phyloP scores from a whole-genome alignment of 345 rosid genomes.

The Lagerstroemia speciosa region DNA sequence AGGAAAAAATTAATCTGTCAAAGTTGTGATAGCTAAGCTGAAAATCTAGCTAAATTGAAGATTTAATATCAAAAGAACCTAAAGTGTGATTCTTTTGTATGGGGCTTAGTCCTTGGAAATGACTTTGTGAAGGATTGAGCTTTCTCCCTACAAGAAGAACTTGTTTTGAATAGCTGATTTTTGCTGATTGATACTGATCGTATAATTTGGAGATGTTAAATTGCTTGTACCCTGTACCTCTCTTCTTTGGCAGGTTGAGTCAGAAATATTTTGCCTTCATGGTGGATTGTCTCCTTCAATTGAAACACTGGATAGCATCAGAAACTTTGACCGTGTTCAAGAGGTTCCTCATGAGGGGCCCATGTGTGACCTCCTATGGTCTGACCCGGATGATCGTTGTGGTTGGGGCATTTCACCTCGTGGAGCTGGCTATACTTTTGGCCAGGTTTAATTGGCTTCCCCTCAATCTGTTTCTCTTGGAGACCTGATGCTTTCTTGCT shows the following conservation, averaged over 20 bases:
- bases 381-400: conserved; percentile 98
- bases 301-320: conserved; percentile 89
- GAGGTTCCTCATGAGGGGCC: conserved; percentile 99
- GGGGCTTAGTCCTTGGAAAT: not conserved
- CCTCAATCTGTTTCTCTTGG: not conserved
- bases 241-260: conserved; percentile 60
- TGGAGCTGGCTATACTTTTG: conserved; percentile 98
- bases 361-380: conserved; percentile 98
- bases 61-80: not conserved
- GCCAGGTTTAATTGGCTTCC: conserved; percentile 43
- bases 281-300: conserved; percentile 98
- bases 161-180: not conserved
- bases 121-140: not conserved
- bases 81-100: not conserved
- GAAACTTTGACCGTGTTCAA: conserved; percentile 93
- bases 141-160: not conserved
- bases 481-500: conserved; percentile 2
- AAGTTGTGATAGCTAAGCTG: not conserved
- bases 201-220: not conserved
- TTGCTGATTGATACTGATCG: not conserved
- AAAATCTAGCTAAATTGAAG: too few relatives aligned
- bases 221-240: conserved; percentile 5
- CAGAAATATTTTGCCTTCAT: conserved; percentile 96
- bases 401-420: conserved; percentile 99
- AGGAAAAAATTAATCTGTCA: conserved; percentile 1